These are phyloP conservation scores for Scheffersomyces illinoinensis DNA, from an alignment of 1,139 yeast genomes.

Conservation along the genomic window DNA sequence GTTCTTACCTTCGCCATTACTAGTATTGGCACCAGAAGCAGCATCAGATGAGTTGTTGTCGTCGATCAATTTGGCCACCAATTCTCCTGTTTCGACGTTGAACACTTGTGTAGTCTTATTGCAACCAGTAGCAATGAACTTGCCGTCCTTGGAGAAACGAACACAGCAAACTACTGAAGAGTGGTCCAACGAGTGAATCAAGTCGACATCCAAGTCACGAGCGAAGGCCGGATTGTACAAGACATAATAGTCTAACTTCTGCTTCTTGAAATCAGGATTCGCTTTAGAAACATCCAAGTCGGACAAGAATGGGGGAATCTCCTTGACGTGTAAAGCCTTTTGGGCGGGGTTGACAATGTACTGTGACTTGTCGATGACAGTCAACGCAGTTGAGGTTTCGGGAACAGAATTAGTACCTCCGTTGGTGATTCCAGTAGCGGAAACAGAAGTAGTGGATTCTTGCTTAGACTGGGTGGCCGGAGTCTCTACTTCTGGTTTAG, in stretches of 20 bases:
- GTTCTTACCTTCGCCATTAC: conserved; percentile 21
- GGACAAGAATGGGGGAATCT: conserved; percentile 77
- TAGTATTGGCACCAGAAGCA: conserved; percentile 20
- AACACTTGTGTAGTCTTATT: conserved; percentile 94
- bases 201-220: conserved; percentile 73
- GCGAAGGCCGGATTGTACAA: conserved; percentile 85
- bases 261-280: conserved; percentile 77
- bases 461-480: conserved; percentile 5
- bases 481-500: conserved; percentile 5
- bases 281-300: conserved; percentile 82
- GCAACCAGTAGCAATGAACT: conserved; percentile 94
- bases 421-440: conserved; percentile 9
- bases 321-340: conserved; percentile 62
- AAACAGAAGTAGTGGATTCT: conserved; percentile 12
- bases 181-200: conserved; percentile 89
- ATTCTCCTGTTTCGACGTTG: conserved; percentile 88
- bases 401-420: conserved; percentile 17
- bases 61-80: conserved; percentile 81
- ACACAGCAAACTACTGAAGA: conserved; percentile 96
- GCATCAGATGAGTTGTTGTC: conserved; percentile 56
- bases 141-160: conserved; percentile 88
- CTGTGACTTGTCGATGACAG: conserved; percentile 43
- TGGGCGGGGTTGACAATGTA: conserved; percentile 46
- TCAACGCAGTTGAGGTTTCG: conserved; percentile 37
- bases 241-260: conserved; percentile 84